Conservation (phyloP, 345 rosid genomes). For the Brassica incana region DNA sequence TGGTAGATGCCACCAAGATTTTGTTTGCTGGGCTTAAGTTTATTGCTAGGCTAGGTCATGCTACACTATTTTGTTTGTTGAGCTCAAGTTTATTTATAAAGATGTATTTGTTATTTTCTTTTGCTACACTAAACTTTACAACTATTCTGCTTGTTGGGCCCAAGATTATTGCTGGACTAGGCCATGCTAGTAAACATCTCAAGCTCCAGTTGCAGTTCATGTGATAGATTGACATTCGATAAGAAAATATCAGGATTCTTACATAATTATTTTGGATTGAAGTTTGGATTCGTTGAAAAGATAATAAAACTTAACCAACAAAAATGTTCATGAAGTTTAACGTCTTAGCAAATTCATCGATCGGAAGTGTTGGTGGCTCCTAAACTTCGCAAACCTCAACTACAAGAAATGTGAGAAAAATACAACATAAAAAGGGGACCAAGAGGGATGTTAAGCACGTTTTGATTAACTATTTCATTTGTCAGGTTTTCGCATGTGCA, state of each 20-base stretch:
- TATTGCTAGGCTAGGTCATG: not conserved
- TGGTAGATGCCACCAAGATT: not conserved
- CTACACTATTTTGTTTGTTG: not conserved
- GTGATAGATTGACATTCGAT: not conserved
- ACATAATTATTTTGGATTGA: not conserved
- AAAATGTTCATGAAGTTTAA: not conserved
- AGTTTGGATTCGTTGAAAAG: not conserved
- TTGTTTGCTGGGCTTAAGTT: not conserved
- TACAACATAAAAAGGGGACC: not conserved
- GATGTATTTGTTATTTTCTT: constrained; percentile 18
- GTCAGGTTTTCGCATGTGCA: constrained; percentile 2
- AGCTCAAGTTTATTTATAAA: not conserved
- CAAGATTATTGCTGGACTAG: constrained; percentile 1
- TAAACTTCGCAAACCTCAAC: constrained; percentile 1
- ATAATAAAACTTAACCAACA: not conserved
- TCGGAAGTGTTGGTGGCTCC: not conserved
- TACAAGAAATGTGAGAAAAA: not conserved
- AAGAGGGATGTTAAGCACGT: not conserved
- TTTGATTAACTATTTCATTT: not conserved
- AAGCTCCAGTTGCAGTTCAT: not conserved
- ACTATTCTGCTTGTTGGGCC: constrained; percentile 9
- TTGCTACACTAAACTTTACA: not conserved
- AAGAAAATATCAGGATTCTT: not conserved
- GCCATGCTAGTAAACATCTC: not conserved
- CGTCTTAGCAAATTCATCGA: not conserved